phyloP scores from a whole-genome alignment of 2,329 filamentous ascomycete species.

The Plenodomus biglobosus region DNA sequence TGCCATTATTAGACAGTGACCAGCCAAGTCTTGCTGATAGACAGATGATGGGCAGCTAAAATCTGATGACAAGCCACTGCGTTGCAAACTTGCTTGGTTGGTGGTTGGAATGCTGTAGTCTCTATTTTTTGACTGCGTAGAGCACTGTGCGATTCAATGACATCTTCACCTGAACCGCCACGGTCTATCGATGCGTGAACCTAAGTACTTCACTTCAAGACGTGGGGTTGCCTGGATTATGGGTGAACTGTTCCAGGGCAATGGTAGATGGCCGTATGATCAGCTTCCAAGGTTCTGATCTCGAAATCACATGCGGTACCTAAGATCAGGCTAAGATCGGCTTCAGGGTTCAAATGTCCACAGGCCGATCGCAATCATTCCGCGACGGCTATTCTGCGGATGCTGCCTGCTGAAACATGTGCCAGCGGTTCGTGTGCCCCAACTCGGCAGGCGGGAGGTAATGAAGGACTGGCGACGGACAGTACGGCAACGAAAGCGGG shows the following conservation, averaged over 20 bases:
- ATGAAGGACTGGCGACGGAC: conserved; percentile 4
- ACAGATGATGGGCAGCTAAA: neutral
- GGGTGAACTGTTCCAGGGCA: neutral
- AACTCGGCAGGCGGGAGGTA: conserved; percentile 8
- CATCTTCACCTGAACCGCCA: neutral
- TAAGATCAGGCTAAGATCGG: neutral
- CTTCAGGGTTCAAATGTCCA: neutral
- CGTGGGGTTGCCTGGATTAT: neutral
- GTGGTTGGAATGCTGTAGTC: neutral
- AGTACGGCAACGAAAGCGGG: conserved; percentile 1
- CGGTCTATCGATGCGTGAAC: neutral
- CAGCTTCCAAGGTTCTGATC: neutral
- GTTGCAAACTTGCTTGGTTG: neutral
- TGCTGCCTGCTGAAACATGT: conserved; percentile 16
- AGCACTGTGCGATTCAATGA: neutral
- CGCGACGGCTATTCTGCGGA: conserved; percentile 8
- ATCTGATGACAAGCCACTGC: neutral
- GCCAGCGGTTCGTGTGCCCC: conserved; percentile 7
- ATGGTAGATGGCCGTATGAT: neutral
- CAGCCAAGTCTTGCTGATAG: neutral
- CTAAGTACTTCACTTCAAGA: neutral
- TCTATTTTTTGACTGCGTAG: neutral
- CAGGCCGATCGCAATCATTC: conserved; percentile 4
- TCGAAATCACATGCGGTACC: neutral
- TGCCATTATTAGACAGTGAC: neutral